Evolutionary conservation across 2,329 filamentous ascomycete genomes (phyloP).

Genomic region (Scedosporium minutisporum): DNA sequence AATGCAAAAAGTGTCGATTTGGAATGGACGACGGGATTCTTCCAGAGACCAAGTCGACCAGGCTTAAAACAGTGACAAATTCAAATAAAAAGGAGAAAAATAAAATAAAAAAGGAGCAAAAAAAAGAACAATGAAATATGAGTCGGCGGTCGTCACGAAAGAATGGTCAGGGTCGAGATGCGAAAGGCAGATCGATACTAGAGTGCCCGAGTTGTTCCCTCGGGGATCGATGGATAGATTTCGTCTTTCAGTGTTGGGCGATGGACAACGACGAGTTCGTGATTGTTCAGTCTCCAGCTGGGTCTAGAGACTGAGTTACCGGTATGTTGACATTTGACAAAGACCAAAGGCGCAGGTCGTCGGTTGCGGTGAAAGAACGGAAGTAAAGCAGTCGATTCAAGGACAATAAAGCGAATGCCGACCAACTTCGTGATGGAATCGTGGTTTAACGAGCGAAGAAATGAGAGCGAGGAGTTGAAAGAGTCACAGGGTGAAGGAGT

Average conservation of each 20-base stretch:
- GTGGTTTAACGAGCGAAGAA: neutral
- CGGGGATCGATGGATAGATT: too few species aligned
- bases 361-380: neutral
- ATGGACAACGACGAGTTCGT: neutral
- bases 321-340: slow-evolving; percentile 3
- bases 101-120: neutral
- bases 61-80: neutral
- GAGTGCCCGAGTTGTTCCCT: neutral
- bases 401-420: neutral
- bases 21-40: neutral
- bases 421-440: neutral
- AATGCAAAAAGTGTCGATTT: slow-evolving; percentile 4
- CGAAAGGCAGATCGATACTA: neutral
- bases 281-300: neutral
- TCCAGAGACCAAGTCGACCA: neutral
- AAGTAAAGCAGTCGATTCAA: neutral
- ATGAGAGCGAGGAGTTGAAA: neutral
- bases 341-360: neutral
- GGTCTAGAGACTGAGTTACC: neutral
- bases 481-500: neutral
- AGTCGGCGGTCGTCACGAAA: neutral
- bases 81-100: neutral
- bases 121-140: neutral
- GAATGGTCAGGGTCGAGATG: slow-evolving; percentile 9
- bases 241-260: too few species aligned